Evolutionary conservation across 108 stramenopile species (phyloP).

Genomic region (Discostella stelligeroides): DNA sequence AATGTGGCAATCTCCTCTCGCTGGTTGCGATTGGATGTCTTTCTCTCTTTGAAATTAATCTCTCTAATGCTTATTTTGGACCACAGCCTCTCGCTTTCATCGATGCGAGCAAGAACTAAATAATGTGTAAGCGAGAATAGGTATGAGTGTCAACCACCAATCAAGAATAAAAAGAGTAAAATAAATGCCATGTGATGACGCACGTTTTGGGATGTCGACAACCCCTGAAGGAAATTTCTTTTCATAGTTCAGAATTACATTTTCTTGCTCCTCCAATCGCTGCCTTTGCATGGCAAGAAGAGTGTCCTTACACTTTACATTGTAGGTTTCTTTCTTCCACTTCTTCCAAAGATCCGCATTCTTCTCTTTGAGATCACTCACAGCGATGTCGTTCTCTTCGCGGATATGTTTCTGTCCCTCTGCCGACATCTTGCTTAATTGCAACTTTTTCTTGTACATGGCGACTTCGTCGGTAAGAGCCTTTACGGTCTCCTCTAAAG

Average conservation of each 20-base stretch:
- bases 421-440: conserved; percentile 1
- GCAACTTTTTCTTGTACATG: neutral
- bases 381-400: conserved; percentile 60
- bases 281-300: conserved; percentile 3
- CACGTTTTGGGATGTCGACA: neutral
- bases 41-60: conserved; percentile 16
- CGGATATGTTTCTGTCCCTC: conserved; percentile 3
- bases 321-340: conserved; percentile 7
- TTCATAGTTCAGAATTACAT: conserved; percentile 8
- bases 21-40: conserved; percentile 14
- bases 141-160: no score
- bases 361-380: conserved; percentile 53
- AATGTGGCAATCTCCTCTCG: conserved; percentile 24
- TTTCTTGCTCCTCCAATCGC: conserved; percentile 3
- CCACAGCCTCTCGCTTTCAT: conserved; percentile 26
- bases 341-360: conserved; percentile 33
- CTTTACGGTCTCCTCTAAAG: neutral
- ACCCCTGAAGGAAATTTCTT: conserved; percentile 15
- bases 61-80: conserved; percentile 26
- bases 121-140: neutral
- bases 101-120: conserved; percentile 10
- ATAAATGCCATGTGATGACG: neutral
- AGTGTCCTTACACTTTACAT: conserved; percentile 2
- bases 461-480: neutral
- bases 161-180: neutral